Base-by-base conservation (phyloP, 345 rosid species). In the Euphorbia peplus region DNA sequence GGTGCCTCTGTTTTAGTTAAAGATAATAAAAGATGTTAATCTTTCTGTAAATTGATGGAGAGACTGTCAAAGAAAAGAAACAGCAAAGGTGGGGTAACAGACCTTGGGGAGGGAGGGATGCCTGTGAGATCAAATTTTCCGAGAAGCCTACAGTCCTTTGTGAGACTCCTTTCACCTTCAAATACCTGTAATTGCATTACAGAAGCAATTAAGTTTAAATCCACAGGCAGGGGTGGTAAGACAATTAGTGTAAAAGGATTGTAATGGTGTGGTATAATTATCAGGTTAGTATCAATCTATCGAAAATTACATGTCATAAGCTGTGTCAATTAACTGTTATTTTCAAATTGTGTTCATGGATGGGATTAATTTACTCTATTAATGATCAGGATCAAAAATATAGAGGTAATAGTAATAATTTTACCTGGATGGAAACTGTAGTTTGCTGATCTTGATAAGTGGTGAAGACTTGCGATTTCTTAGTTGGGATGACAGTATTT, bases 401-500 rank as follows among this genome's bases (percentile, higher is more conserved):
- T n/a, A n/a, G n/a, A n/a, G n/a, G n/a, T n/a, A n/a, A n/a, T n/a
- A n/a, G 2, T 5, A 51, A 3, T 10, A 50, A 1, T 19, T 47
- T 18, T 76, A 89, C 95, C 90, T 93, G 97, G 66, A 93, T 93
- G 77, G 98, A 91, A 70, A 93, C 97, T 0, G 90, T 89, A 19
- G 98, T 91, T 81, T 93, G 98, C 86, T 93, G 98, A 72, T 93
- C 98, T 80, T 93, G 98, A 78, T 93, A 93, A 56, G 98, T 93
- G 0, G 97, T 89, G 83, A 93, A 93, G 67, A 93, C 98, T 79
- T 93, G 98, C 42, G 98, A 93, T 67, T 93, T 93, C 90, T 93
- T 91, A 75, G 97, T 93, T 0, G 98, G 98, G 72, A 93, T 93
- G 37, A 93, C 98, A 0, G 97, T 91, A 87, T 93, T 93, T 76